These are phyloP conservation scores for Astrocystis sublimbata DNA, from an alignment of 495 filamentous ascomycete genomes.

Conservation along the genomic window DNA sequence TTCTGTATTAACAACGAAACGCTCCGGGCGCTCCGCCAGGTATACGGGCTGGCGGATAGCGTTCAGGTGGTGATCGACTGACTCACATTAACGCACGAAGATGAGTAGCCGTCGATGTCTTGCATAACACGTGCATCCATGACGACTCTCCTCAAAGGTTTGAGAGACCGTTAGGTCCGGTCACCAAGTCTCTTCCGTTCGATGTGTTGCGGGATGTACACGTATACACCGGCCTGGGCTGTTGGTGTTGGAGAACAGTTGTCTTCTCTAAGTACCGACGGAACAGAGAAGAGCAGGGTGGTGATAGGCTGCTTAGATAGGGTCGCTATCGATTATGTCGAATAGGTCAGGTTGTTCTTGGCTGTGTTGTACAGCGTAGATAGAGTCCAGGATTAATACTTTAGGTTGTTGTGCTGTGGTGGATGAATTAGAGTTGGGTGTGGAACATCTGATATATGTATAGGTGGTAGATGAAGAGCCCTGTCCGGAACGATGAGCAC, in stretches of 20 bases:
- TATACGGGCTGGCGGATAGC: background rate
- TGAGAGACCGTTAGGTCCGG: conserved; percentile 22
- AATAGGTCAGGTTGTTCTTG: conserved; percentile 15
- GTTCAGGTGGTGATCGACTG: conserved; percentile 23
- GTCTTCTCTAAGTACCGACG: background rate
- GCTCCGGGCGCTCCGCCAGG: background rate
- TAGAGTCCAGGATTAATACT: conserved; percentile 4
- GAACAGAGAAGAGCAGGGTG: background rate
- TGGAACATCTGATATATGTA: conserved; percentile 7
- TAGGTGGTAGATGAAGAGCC: no score
- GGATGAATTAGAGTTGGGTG: background rate
- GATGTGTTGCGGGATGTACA: conserved; percentile 8
- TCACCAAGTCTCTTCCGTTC: conserved; percentile 8
- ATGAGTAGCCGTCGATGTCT: conserved; percentile 38
- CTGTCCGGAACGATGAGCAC: conserved; percentile 9
- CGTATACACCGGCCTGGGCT: background rate
- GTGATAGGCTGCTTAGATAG: background rate
- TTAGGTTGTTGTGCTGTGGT: background rate
- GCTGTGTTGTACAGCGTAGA: conserved; percentile 6
- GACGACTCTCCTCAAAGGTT: conserved; percentile 34
- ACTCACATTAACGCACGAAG: conserved; percentile 24
- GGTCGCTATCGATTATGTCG: conserved; percentile 3
- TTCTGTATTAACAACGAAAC: conserved; percentile 23
- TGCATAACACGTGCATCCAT: conserved; percentile 41
- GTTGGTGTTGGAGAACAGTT: background rate